Evolutionary conservation across 305 asterid genomes (phyloP).

Genomic region (Solanum hybrid): DNA sequence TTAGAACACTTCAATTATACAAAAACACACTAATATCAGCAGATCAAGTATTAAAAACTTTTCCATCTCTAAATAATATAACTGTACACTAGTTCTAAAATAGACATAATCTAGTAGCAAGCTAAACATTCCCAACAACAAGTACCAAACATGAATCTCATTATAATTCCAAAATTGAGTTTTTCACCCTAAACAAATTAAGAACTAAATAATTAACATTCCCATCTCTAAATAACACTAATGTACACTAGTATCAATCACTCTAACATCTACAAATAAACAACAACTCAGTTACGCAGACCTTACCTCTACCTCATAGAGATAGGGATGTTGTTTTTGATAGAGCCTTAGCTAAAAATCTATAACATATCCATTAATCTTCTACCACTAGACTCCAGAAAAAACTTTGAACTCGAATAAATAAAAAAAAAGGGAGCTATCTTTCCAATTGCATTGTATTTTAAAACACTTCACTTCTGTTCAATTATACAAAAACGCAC

Average conservation of each 20-base stretch:
- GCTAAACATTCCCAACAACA: background rate
- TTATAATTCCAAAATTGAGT: background rate
- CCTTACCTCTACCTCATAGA: background rate
- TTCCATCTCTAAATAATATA: background rate
- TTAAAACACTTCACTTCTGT: background rate
- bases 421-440: background rate
- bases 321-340: background rate
- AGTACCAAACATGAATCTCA: background rate
- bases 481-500: background rate
- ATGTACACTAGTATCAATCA: background rate
- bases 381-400: background rate
- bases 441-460: background rate
- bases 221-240: background rate
- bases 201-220: background rate
- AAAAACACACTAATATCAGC: background rate
- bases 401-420: background rate
- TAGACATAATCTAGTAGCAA: background rate
- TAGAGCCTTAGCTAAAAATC: background rate
- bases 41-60: background rate
- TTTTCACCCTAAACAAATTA: background rate
- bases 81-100: background rate
- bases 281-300: background rate
- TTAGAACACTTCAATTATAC: background rate
- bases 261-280: background rate
- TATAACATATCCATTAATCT: background rate